A percentile compares a stretch with the other conserved stretches of the same genome.
These are phyloP conservation scores for Chalaropsis thielavioides DNA, from an alignment of 2,329 filamentous ascomycete species.

Conservation along the genomic window DNA sequence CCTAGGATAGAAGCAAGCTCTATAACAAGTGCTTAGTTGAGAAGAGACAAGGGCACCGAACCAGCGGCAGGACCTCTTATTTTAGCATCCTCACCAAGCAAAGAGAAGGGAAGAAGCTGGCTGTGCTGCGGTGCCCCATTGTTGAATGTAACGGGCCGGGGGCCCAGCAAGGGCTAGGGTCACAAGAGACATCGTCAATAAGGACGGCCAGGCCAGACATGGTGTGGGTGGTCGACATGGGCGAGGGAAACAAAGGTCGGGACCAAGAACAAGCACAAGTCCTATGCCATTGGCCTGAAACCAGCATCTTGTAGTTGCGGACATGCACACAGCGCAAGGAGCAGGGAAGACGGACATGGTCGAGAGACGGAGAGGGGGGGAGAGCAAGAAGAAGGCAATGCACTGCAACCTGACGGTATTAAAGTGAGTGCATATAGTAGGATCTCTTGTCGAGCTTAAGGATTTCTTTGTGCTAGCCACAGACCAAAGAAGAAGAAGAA, in stretches of 20 bases:
- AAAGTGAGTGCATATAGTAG: conserved; percentile 2
- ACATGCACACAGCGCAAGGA: neutral
- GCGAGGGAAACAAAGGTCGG: neutral
- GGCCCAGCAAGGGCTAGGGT: neutral
- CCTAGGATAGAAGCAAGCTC: neutral
- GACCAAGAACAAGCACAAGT: neutral
- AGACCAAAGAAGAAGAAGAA: neutral
- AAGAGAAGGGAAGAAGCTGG: neutral
- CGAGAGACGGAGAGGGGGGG: neutral
- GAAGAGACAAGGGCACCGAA: neutral
- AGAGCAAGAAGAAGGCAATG: neutral
- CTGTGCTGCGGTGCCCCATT: neutral
- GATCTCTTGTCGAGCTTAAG: neutral
- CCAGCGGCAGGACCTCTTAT: neutral
- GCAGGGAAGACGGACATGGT: neutral
- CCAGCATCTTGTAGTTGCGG: neutral
- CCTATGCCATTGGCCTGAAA: neutral
- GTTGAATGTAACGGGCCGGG: neutral
- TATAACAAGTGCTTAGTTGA: neutral
- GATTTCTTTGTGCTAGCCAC: neutral
- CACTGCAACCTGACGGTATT: neutral
- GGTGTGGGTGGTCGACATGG: neutral
- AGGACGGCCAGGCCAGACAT: neutral
- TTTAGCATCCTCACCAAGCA: neutral
- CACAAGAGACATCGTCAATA: neutral